Percentiles rank a stretch among this genome's conserved stretches.
Conservation (phyloP, 2,329 filamentous ascomycete genomes). For the Cladosporium sp. region DNA sequence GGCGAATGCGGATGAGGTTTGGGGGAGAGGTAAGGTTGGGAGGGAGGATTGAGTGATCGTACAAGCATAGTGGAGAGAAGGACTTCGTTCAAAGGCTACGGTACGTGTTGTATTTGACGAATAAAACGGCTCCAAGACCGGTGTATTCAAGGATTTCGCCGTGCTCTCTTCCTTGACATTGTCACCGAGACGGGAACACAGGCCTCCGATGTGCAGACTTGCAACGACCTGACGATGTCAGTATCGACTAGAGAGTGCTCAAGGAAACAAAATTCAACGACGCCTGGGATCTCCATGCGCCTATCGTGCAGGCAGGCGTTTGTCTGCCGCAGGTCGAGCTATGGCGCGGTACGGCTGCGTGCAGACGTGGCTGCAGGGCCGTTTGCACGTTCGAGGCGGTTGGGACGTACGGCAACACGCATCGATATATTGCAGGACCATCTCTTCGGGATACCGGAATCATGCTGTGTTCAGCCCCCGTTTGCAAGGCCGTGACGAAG, state of each 20-base stretch:
- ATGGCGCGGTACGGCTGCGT: background rate
- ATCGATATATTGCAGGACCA: background rate
- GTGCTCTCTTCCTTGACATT: background rate
- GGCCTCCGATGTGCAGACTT: too few species aligned
- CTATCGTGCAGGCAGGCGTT: background rate
- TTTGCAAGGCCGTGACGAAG: background rate
- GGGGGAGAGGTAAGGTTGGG: conserved; percentile 56
- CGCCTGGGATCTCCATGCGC: background rate
- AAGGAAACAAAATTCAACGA: background rate
- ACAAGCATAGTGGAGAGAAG: background rate
- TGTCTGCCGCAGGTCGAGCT: background rate
- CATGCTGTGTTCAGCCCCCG: background rate
- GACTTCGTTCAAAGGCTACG: background rate
- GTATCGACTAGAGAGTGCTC: background rate
- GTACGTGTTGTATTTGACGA: background rate
- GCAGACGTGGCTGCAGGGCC: background rate
- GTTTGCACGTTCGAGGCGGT: background rate
- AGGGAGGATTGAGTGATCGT: conserved; percentile 10
- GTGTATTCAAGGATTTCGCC: background rate
- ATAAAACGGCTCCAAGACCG: background rate
- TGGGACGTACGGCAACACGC: background rate
- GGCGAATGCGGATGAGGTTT: conserved; percentile 84
- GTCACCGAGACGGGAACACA: too few species aligned
- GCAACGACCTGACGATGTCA: too few species aligned
- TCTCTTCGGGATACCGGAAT: background rate